Evolutionary conservation across 768 basidiomycete genomes (phyloP), one percentile per base, ranked within the genome.

Genomic region (Macrolepiota fuliginosa): DNA sequence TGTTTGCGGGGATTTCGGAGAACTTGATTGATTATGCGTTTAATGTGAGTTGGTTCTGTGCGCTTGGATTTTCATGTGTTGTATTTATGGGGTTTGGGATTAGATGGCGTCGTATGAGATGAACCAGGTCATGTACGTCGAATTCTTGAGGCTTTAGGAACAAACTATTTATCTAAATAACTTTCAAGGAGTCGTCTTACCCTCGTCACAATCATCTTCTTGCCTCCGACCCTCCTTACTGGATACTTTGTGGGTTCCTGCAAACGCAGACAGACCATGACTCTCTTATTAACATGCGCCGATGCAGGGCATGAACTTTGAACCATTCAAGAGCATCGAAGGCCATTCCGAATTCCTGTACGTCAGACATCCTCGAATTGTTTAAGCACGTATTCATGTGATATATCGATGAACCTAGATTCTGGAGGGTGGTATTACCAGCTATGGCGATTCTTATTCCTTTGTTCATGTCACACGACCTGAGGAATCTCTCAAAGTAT

Each of bases 1-100:
- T 88, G 81, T 89, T 89, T 65, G 77, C 83, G 7, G 83, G 78
- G 7, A 82, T 88, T 50, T 77, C 84, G 17, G 86, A 89, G 69
- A 89, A 88, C 64, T 67, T 89, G 61, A 87, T 89, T 63, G 81
- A 85, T 60, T 90, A 85, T 70, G 84, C 87, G 4, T 90, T 90
- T 77, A 90, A 90, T 70, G 87, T 88, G 61, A 47, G 71, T 69
- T 4, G 68, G n/a, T 69, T 55, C 54, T 53, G 58, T 42, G 52
- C 27, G 40, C 56, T 54, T 19, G 19, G 36, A 11, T n/a, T 29
- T 15, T 2, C 46, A 4, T 4, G 2, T 37, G 3, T 22, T 45
- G 24, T 55, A 45, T 22, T 46, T 7, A 53, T n/a, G 19, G 32
- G 12, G 24, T 62, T 15, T 46, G 53, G 52, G n/a, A 49, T 24